Conservation (phyloP, 2,329 filamentous ascomycete species). For the Hymenoscyphus infarciens region DNA sequence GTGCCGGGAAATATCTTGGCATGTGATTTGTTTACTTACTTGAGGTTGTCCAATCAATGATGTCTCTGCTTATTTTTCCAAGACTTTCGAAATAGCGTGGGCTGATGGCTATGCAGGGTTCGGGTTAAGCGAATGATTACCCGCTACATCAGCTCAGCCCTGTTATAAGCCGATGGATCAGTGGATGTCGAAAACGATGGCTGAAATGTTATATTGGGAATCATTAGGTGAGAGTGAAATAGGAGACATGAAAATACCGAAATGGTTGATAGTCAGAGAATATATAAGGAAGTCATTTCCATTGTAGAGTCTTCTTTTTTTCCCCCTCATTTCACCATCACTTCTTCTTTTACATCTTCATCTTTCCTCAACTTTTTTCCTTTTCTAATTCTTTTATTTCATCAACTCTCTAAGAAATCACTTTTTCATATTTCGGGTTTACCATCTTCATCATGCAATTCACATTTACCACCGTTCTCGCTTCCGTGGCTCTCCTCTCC, state of each 20-base stretch:
- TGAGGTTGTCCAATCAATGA: neutral
- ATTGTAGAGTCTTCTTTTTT: neutral
- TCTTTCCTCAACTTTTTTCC: neutral
- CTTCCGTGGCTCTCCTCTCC: constrained; percentile 1
- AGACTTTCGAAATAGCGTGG: neutral
- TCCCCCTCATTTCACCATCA: neutral
- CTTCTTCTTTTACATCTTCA: neutral
- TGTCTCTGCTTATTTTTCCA: neutral
- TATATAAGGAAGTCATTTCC: neutral
- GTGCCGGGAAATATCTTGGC: too few relatives aligned
- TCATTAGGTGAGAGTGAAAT: neutral
- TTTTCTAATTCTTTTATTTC: neutral
- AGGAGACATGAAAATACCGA: neutral
- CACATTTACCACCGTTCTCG: neutral
- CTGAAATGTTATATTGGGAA: neutral
- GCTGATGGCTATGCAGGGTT: neutral
- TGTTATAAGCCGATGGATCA: neutral
- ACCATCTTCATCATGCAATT: constrained; percentile 3
- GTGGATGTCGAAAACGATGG: neutral
- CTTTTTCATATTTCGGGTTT: neutral
- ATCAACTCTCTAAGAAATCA: neutral
- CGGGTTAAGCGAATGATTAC: neutral
- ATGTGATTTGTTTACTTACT: too few relatives aligned
- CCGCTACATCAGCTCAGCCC: neutral
- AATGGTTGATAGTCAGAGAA: neutral